phyloP scores from a whole-genome alignment of 305 asterid genomes.

The Rubia peregrina region DNA sequence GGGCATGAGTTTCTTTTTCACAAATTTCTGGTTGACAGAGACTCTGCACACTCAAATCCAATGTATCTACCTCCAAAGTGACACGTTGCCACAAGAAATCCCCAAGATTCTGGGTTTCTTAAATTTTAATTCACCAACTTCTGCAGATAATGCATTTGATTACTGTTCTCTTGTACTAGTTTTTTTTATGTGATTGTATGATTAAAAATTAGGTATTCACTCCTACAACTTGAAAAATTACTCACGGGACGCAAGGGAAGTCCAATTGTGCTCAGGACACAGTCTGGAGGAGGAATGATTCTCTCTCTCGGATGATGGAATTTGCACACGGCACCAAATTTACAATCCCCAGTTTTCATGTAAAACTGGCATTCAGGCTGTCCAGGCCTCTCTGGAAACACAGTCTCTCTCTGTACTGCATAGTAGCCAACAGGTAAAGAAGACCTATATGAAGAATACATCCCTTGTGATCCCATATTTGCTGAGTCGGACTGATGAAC shows the following conservation, averaged over 20 bases:
- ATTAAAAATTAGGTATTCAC: neutral
- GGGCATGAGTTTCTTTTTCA: neutral
- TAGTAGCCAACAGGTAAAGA: slow-evolving; percentile 67
- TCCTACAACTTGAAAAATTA: slow-evolving; percentile 9
- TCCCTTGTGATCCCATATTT: slow-evolving; percentile 47
- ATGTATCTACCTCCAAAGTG: neutral
- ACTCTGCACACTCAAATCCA: slow-evolving; percentile 1
- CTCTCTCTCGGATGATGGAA: slow-evolving; percentile 98
- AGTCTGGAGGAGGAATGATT: slow-evolving; percentile 76
- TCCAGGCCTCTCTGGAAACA: slow-evolving; percentile 94
- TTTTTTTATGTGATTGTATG: neutral
- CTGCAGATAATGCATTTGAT: neutral
- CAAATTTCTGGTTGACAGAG: neutral
- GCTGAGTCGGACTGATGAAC: slow-evolving; percentile 47
- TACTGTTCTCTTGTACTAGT: neutral
- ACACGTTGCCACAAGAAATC: neutral
- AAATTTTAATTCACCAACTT: neutral
- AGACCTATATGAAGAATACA: slow-evolving; percentile 39
- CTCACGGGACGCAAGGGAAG: slow-evolving; percentile 94
- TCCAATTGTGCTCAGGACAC: slow-evolving; percentile 80
- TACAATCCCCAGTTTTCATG: slow-evolving; percentile 97
- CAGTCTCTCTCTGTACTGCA: slow-evolving; percentile 71
- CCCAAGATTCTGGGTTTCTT: neutral
- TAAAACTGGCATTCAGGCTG: slow-evolving; percentile 96
- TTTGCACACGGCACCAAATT: slow-evolving; percentile 93